Percentiles rank a stretch among this genome's conserved stretches.
Conservation (phyloP, 768 basidiomycete species). For the Tricholoma matsutake region DNA sequence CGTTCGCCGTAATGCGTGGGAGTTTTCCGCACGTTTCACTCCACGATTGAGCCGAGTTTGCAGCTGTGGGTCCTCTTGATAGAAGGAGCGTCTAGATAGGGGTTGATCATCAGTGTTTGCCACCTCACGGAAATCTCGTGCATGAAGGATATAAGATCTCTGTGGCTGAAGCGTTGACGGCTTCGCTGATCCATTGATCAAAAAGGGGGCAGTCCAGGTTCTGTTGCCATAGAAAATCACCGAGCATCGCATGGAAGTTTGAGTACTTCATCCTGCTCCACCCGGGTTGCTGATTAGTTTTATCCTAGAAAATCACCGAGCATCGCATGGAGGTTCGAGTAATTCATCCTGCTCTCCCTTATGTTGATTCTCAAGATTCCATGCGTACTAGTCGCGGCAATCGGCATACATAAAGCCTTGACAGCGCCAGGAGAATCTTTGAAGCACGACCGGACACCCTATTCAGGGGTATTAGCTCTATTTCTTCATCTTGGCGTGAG, state of each 20-base stretch:
- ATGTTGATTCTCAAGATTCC: background rate
- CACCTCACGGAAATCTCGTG: no score
- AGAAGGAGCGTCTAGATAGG: background rate
- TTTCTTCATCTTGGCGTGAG: background rate
- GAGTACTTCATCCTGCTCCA: no score
- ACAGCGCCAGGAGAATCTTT: constrained; percentile 4
- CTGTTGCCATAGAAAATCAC: no score
- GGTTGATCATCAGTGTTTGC: background rate
- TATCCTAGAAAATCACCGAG: no score
- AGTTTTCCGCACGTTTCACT: background rate
- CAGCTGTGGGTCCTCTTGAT: background rate
- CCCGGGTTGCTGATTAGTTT: no score
- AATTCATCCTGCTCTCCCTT: background rate
- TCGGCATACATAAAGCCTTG: background rate
- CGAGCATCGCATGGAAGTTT: no score
- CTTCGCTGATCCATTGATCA: no score
- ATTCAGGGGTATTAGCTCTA: background rate
- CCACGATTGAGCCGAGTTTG: background rate
- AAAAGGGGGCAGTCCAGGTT: no score
- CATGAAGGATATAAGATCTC: no score
- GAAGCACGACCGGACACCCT: background rate
- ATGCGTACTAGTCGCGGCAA: constrained; percentile 4
- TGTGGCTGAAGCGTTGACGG: no score
- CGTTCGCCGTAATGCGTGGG: background rate
- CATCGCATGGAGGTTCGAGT: background rate